Percentiles rank a stretch among this genome's conserved stretches.
phyloP scores from a whole-genome alignment of 305 asterid genomes.

The Lippia alba region DNA sequence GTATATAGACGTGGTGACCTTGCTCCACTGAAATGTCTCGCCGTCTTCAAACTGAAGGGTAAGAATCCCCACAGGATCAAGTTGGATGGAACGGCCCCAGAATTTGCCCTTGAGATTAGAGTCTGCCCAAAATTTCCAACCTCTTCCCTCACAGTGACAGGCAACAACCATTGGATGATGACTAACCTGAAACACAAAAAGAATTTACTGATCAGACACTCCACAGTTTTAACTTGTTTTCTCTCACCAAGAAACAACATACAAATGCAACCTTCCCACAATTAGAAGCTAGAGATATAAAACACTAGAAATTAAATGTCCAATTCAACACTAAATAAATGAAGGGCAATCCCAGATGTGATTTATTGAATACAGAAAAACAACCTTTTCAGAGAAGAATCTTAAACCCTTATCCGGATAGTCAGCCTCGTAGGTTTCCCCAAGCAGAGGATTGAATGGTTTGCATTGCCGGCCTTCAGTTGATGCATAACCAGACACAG shows the following conservation, averaged over 20 bases:
- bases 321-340: slow-evolving; percentile 5
- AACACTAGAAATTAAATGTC: background rate
- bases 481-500: slow-evolving; percentile 97
- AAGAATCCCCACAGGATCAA: slow-evolving; percentile 91
- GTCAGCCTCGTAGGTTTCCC: slow-evolving; percentile 97
- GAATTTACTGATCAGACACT: slow-evolving; percentile 18
- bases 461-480: slow-evolving; percentile 98
- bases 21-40: slow-evolving; percentile 97
- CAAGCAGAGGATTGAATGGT: slow-evolving; percentile 98
- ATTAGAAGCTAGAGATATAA: slow-evolving; percentile 27
- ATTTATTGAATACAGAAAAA: slow-evolving; percentile 26
- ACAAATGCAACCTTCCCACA: slow-evolving; percentile 8
- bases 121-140: slow-evolving; percentile 99
- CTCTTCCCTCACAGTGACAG: slow-evolving; percentile 96
- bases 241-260: background rate
- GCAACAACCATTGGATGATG: slow-evolving; percentile 99
- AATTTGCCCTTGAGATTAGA: slow-evolving; percentile 97
- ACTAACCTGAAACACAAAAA: slow-evolving; percentile 73
- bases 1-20: slow-evolving; percentile 96
- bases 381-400: slow-evolving; percentile 94
- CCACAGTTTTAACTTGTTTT: slow-evolving; percentile 5
- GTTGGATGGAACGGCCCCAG: slow-evolving; percentile 99
- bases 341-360: background rate
- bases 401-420: slow-evolving; percentile 92
- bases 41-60: slow-evolving; percentile 96